Evolutionary conservation across 1,284 basidiomycete species (phyloP), one percentile per base, ranked within the genome.

Genomic region (Boletellus deceptivus): DNA sequence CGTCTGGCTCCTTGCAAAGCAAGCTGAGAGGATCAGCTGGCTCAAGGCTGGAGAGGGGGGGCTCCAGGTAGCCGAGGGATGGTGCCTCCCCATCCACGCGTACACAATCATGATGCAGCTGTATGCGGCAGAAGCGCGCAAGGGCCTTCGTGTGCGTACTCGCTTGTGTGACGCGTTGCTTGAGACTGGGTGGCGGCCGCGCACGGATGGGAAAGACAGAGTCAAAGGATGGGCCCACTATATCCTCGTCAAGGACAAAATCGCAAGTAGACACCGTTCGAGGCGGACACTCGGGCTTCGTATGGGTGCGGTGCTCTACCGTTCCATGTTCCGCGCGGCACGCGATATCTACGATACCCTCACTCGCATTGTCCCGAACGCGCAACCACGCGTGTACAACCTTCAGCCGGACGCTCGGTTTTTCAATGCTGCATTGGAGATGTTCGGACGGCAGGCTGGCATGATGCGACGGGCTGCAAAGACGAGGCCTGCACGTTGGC

Each of bases 31-130:
- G n/a, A 67, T 67, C 13, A 86, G 83, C 53, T 79, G 79, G 77
- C 41, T 61, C 24, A 59, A 57, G 4, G 54, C 52, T 10, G 61
- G 64, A 20, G 59, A 51, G 2, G 52, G 43, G 29, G 50, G 51
- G 36, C 33, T 40, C n/a, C 55, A 64, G 13, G 54, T 52, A 13
- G 50, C 59, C 17, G 55, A 68, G 33, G 79, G 82, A 0, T 89
- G 88, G 86, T 72, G 72, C 50, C 68, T 91, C 22, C 79, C 85
- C 4, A 69, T 83, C 3, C 73, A 82, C 16, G 82, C 84, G 1
- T 91, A 89, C 64, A 90, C 86, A 2, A 69, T 78, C 43, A 87
- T 91, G 81, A 64, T 91, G 50, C 74, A 82, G 48, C 72, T 79
- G 40, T 89, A 88, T 59, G 77, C 72, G 1, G 64, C 68, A 1